A percentile compares a stretch with the other conserved stretches of the same genome.
These are phyloP conservation scores for Monosporascus sp. DNA, from an alignment of 2,329 filamentous ascomycete genomes.

Conservation along the genomic window DNA sequence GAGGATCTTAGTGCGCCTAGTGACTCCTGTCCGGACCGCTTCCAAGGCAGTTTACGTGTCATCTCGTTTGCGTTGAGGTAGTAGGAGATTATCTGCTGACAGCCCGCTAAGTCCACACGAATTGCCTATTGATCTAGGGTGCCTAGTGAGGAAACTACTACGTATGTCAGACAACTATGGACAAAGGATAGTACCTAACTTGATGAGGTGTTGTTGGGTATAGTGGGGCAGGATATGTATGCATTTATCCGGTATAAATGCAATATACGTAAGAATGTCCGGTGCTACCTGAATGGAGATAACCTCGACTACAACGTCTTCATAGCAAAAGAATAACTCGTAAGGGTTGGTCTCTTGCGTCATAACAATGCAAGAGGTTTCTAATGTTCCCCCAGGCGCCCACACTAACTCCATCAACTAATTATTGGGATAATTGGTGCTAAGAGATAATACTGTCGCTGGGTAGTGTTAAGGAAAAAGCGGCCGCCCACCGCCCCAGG, in stretches of 20 bases:
- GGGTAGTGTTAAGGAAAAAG: too few species aligned
- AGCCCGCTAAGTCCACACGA: neutral
- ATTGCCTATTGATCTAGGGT: neutral
- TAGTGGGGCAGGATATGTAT: neutral
- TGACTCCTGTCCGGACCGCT: slow-evolving; percentile 23
- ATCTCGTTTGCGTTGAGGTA: slow-evolving; percentile 25
- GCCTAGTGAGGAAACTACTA: neutral
- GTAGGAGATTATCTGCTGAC: neutral
- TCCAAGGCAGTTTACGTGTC: slow-evolving; percentile 50
- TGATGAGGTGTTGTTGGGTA: neutral
- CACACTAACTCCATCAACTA: too few species aligned
- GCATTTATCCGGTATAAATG: neutral
- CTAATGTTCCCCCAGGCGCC: too few species aligned
- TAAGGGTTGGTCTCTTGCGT: too few species aligned
- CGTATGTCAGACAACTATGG: neutral
- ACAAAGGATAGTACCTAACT: neutral
- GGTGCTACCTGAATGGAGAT: too few species aligned
- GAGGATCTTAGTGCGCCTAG: slow-evolving; percentile 3
- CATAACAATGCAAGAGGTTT: too few species aligned
- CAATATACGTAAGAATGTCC: too few species aligned
- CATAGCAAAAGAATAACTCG: too few species aligned
- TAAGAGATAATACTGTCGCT: too few species aligned
- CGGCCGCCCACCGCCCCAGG: too few species aligned
- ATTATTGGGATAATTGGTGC: too few species aligned
- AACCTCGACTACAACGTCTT: too few species aligned